Evolutionary conservation across 148 eudicot species (phyloP).

Genomic region (Salicornia ramosissima): DNA sequence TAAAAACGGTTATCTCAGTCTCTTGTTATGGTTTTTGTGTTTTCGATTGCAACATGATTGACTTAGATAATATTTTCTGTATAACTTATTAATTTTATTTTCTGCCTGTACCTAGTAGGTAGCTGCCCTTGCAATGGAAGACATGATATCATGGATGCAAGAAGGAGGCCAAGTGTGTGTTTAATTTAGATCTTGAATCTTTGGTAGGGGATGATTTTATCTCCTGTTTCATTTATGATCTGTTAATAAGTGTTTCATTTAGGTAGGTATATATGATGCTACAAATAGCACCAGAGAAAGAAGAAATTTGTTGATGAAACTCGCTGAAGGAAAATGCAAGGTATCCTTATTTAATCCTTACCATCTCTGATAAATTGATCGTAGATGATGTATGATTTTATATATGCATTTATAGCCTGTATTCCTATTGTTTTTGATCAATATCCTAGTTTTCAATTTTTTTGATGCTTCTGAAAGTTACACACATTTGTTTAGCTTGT

Average conservation of each 20-base stretch:
- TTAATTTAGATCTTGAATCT: constrained; percentile 10
- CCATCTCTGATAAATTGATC: neutral
- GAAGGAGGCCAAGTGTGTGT: constrained; percentile 97
- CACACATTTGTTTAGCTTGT: neutral
- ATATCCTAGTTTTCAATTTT: neutral
- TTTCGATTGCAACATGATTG: neutral
- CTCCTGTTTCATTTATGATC: constrained; percentile 12
- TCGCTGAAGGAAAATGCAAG: constrained; percentile 99
- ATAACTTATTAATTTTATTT: constrained; percentile 6
- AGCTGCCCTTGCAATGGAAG: constrained; percentile 99
- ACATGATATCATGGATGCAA: constrained; percentile 99
- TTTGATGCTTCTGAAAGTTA: neutral
- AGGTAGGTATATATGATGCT: constrained; percentile 99
- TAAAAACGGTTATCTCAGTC: neutral
- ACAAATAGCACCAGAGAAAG: constrained; percentile 81
- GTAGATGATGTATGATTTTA: neutral
- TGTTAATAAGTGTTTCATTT: constrained; percentile 16
- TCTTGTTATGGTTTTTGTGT: neutral
- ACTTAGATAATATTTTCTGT: neutral
- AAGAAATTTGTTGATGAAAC: constrained; percentile 92
- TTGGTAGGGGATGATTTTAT: neutral
- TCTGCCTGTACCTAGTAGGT: constrained; percentile 57
- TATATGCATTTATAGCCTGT: neutral
- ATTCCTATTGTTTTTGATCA: neutral
- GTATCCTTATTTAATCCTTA: constrained; percentile 28